Evolutionary conservation across 768 basidiomycete species (phyloP), one percentile per base, ranked within the genome.

Genomic region (Baorangia bicolor): DNA sequence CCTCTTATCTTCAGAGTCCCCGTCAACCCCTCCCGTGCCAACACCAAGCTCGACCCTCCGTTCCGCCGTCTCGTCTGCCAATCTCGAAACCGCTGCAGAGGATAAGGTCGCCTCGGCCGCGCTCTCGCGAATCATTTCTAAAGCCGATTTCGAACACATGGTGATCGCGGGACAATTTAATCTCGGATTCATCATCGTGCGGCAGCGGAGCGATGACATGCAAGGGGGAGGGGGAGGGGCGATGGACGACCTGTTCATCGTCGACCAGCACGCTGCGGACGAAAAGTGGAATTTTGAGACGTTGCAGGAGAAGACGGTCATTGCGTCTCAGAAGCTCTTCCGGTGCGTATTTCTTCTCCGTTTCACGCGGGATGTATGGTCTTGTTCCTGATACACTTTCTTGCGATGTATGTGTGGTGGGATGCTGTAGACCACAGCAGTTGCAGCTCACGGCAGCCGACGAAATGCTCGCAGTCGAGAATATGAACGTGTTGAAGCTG

Each of bases 211-310:
- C 20, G 44, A 23, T 34, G 28, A 13, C 23, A 23, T n/a, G 0
- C 51, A n/a, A 21, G 40, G 27, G 2, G 31, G 40, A 7, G 50
- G 14, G 10, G 53, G 10, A 31, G 53, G 28, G 6, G 35, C 11
- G 37, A 76, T 84, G 74, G 95, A 98, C 66, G 96, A 99, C 64
- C 75, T 99, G 39, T 98, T 98, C 73, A 94, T 99, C 58, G 82
- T 98, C 18, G 96, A 98, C 64, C 96, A 98, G 68, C 96, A 98
- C 71, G 96, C 96, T 5, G 87, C 92, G 6, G 97, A 99, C 71
- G 97, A 98, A 73, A 98, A 98, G 75, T 98, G 92, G 74, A 98
- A 98, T 69, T 98, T 98, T 67, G 97, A 98, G 77, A 90, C 83
- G 2, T 74, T 98, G 54, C 96, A 98, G 70, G 79, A 83, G 60